These are phyloP conservation scores for Macaranga tanarius DNA, from an alignment of 441 rosid genomes.

Conservation along the genomic window DNA sequence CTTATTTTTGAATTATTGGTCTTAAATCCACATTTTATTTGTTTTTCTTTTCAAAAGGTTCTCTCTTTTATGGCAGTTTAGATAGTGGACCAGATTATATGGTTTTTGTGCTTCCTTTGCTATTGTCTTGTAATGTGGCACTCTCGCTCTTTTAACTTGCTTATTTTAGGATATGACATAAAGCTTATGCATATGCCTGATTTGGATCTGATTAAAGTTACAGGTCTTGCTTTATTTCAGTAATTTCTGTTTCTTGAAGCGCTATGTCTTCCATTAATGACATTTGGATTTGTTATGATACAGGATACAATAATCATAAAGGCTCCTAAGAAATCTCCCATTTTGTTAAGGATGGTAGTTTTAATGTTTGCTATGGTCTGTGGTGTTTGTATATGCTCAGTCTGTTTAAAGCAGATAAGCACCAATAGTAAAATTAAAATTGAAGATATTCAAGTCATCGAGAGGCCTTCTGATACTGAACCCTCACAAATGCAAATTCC, in stretches of 20 bases:
- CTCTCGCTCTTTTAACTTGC: neutral
- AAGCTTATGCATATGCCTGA: neutral
- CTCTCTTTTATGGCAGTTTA: too few relatives aligned
- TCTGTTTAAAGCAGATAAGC: slow-evolving; percentile 68
- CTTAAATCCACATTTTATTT: too few relatives aligned
- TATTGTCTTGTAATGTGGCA: too few relatives aligned
- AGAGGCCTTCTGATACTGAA: slow-evolving; percentile 29
- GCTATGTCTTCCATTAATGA: slow-evolving; percentile 5
- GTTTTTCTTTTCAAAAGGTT: too few relatives aligned
- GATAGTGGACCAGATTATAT: too few relatives aligned
- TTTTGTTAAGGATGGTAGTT: slow-evolving; percentile 67
- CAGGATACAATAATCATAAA: slow-evolving; percentile 67
- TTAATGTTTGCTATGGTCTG: slow-evolving; percentile 67
- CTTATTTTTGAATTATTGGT: too few relatives aligned
- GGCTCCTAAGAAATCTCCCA: slow-evolving; percentile 66
- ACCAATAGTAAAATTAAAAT: slow-evolving; percentile 31
- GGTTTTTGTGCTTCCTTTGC: too few relatives aligned
- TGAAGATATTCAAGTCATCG: slow-evolving; percentile 42
- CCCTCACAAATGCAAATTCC: slow-evolving; percentile 28
- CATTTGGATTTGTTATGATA: slow-evolving; percentile 14
- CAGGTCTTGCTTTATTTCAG: neutral
- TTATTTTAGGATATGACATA: too few relatives aligned
- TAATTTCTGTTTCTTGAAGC: neutral
- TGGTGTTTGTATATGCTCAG: slow-evolving; percentile 61
- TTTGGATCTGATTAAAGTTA: slow-evolving; percentile 12